Conservation (phyloP, 1,284 basidiomycete species). For the Termitomyces sp. region DNA sequence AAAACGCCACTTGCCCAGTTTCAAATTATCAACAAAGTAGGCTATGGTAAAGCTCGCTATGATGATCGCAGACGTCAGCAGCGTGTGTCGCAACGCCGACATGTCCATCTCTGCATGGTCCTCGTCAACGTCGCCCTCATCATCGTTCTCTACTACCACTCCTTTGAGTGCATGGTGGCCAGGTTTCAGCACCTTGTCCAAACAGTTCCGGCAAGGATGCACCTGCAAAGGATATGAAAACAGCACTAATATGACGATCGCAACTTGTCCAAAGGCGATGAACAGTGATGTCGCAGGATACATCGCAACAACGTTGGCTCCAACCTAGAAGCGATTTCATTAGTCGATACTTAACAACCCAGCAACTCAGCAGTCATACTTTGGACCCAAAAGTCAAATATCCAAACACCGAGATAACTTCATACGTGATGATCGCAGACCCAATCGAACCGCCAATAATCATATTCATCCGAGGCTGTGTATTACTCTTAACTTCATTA, state of each 20-base stretch:
- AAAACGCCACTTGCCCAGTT: constrained; percentile 60
- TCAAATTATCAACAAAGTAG: constrained; percentile 78
- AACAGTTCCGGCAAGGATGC: constrained; percentile 87
- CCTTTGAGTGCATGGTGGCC: constrained; percentile 30
- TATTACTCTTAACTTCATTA: constrained; percentile 85
- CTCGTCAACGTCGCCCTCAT: constrained; percentile 36
- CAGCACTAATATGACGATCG: constrained; percentile 86
- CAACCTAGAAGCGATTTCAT: constrained; percentile 55
- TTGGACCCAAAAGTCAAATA: constrained; percentile 94
- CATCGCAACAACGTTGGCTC: constrained; percentile 91
- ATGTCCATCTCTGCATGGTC: constrained; percentile 61
- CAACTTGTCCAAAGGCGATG: constrained; percentile 89
- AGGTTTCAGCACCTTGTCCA: constrained; percentile 82
- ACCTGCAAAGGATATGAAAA: constrained; percentile 93
- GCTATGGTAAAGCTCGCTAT: constrained; percentile 72
- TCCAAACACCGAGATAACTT: constrained; percentile 81
- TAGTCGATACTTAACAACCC: background rate
- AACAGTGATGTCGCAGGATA: constrained; percentile 92
- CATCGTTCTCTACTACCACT: constrained; percentile 34
- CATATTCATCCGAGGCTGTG: constrained; percentile 81
- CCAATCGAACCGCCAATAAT: constrained; percentile 87
- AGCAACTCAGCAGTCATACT: constrained; percentile 32
- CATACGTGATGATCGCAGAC: constrained; percentile 72
- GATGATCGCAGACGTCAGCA: constrained; percentile 74
- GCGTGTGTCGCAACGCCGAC: constrained; percentile 65